phyloP scores from a whole-genome alignment of 1,284 basidiomycete species.

The Ganoderma boninense region DNA sequence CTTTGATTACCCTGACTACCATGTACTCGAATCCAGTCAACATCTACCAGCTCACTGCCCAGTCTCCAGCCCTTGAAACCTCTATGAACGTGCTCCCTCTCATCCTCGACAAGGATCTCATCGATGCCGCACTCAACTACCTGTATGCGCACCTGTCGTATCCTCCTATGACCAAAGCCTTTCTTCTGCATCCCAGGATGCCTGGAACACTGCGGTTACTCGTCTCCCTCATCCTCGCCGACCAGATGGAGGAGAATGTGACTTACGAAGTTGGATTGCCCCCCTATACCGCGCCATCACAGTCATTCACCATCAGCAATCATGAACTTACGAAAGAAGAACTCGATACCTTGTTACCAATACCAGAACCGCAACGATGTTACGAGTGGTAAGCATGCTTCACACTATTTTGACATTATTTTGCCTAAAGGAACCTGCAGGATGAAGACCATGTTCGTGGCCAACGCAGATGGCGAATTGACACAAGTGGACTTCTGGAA shows the following conservation, averaged over 20 bases:
- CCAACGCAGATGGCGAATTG: conserved; percentile 75
- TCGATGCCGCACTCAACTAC: conserved; percentile 77
- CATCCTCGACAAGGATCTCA: conserved; percentile 71
- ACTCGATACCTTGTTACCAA: conserved; percentile 61
- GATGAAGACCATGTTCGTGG: conserved; percentile 84
- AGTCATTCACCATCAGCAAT: conserved; percentile 52
- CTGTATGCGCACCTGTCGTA: conserved; percentile 80
- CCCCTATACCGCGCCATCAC: conserved; percentile 63
- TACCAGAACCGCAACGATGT: conserved; percentile 78
- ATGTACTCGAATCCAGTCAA: conserved; percentile 72
- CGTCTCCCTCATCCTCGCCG: conserved; percentile 67
- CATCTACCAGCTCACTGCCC: conserved; percentile 55
- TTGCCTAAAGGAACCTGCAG: conserved; percentile 48
- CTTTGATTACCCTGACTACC: conserved; percentile 64
- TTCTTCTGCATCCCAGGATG: conserved; percentile 75
- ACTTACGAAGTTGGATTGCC: conserved; percentile 66
- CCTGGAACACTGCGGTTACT: conserved; percentile 72
- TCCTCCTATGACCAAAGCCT: conserved; percentile 78
- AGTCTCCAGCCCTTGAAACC: conserved; percentile 65
- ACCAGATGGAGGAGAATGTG: conserved; percentile 75
- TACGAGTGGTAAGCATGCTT: conserved; percentile 70
- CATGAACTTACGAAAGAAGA: conserved; percentile 76
- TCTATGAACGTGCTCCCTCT: conserved; percentile 79
- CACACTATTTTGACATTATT: not conserved
- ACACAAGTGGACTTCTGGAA: conserved; percentile 94